Evolutionary conservation across 225 moss, liverwort and hornwort genomes (phyloP).

Genomic region (Bryum argenteum): DNA sequence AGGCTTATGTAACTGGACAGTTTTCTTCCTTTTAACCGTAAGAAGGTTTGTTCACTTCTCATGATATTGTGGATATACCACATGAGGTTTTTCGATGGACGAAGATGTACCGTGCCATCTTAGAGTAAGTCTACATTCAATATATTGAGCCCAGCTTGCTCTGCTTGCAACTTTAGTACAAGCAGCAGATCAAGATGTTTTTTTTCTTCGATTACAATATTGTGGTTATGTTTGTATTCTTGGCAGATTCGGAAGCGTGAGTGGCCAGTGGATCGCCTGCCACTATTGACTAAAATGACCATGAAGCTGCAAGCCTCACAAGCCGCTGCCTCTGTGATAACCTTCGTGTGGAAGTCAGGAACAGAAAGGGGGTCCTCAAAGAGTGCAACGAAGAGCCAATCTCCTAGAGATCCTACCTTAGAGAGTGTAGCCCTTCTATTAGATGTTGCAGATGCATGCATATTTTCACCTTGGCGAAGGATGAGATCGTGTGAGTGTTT

Average conservation of each 20-base stretch:
- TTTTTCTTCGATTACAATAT: not conserved
- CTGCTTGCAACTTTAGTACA: not conserved
- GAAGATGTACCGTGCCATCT: not conserved
- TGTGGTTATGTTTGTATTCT: slow-evolving; percentile 6
- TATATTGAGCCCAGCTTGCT: slow-evolving; percentile 5
- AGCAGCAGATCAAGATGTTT: not conserved
- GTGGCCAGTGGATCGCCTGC: slow-evolving; percentile 64
- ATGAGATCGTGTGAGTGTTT: slow-evolving; percentile 71
- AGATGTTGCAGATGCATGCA: slow-evolving; percentile 80
- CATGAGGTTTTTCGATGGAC: not conserved
- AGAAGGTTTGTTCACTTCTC: not conserved
- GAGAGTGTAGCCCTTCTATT: slow-evolving; percentile 70
- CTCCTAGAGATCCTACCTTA: slow-evolving; percentile 46
- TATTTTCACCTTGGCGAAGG: slow-evolving; percentile 79
- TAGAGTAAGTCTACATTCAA: slow-evolving; percentile 9
- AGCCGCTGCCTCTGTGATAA: slow-evolving; percentile 66
- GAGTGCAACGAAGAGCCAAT: slow-evolving; percentile 40
- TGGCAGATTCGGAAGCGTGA: slow-evolving; percentile 78
- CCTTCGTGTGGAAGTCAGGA: slow-evolving; percentile 47
- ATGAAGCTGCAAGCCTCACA: slow-evolving; percentile 76
- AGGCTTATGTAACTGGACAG: not conserved
- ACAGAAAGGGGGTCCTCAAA: slow-evolving; percentile 45
- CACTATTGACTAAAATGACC: slow-evolving; percentile 61
- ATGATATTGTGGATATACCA: not conserved
- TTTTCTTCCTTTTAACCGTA: not conserved